phyloP scores from a whole-genome alignment of 1,284 basidiomycete genomes.

The Macrocystidia cucumis region DNA sequence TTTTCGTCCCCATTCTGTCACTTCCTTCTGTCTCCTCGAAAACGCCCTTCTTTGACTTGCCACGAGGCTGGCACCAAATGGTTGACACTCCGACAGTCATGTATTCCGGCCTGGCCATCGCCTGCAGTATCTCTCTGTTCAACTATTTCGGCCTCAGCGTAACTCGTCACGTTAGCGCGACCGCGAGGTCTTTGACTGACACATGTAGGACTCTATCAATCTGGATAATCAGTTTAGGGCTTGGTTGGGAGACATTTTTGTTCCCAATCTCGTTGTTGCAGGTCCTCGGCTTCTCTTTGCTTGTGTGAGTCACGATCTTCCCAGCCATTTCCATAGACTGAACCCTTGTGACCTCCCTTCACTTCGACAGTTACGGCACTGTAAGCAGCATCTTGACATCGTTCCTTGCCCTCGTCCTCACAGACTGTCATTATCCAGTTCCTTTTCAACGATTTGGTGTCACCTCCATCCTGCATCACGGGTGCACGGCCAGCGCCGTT shows the following conservation, averaged over 20 bases:
- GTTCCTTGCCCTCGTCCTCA: conserved; percentile 4
- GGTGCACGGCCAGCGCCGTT: conserved; percentile 19
- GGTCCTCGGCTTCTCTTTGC: conserved; percentile 80
- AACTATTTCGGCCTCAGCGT: conserved; percentile 95
- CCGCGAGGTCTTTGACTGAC: conserved; percentile 86
- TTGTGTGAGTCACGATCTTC: conserved; percentile 63
- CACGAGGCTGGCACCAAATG: conserved; percentile 88
- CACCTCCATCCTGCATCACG: conserved; percentile 53
- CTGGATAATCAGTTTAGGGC: conserved; percentile 77
- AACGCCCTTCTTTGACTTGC: conserved; percentile 88
- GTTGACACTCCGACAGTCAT: conserved; percentile 74
- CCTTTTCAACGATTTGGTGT: conserved; percentile 72
- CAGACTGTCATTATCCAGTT: conserved; percentile 35
- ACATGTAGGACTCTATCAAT: conserved; percentile 94
- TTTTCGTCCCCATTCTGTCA: conserved; percentile 69
- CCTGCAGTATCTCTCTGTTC: conserved; percentile 85
- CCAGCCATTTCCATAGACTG: conserved; percentile 2
- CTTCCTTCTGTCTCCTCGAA: conserved; percentile 41
- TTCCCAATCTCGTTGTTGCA: conserved; percentile 85
- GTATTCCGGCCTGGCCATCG: conserved; percentile 72
- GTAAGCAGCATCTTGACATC: conserved; percentile 30
- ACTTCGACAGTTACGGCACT: conserved; percentile 51
- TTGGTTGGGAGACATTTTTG: conserved; percentile 90
- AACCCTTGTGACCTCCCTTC: background rate
- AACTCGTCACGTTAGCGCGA: conserved; percentile 85